Base-by-base conservation (phyloP, 371 early-diverging fungal genomes). In the Mortierella sp. region DNA sequence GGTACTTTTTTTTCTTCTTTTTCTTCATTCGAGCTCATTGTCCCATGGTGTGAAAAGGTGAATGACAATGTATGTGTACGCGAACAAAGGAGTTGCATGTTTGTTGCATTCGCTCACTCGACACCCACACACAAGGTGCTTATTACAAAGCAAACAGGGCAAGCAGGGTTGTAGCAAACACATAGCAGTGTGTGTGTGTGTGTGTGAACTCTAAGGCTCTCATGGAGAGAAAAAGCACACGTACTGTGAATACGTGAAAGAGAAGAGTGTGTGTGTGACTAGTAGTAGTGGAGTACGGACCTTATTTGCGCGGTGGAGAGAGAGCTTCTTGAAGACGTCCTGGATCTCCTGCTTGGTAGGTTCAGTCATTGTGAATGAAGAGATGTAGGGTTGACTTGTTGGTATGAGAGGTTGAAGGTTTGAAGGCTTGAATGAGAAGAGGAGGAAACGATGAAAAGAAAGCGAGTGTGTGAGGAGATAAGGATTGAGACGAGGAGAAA, bases 291-390 rank as follows among this genome's bases (percentile, higher is more conserved):
- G 63, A 63, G 63, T 63, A 19, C 63, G 55, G 91, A 95, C 96
- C 93, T 96, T 96, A 88, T 96, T 96, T 70, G 94, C 95, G 54
- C 96, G 88, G 80, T 94, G 93, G 57, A 92, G 88, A 80, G 94
- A 94, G 19, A 95, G 91, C 79, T 95, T 95, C 87, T 92, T 95
- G 88, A 97, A 97, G 24, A 96, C 90, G 52, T 93, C 94, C 77
- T 92, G 90, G 74, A 95, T 95, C 84, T 96, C 95, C 48, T 90
- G 90, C 83, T 96, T 96, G 10, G 94, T 91, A 14, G 96, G 95
- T 77, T 94, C 94, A 47, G 93, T 81, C 92, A 92, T 92, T 28
- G 34, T 31, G 3, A 16, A 8, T 63, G 58, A 54, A 24, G 28
- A 24, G 16, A 21, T 26, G 48, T 38, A 70, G 8, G 52, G 77